These are phyloP conservation scores for Malassezia caprae DNA, from an alignment of 1,284 basidiomycete genomes.

Conservation along the genomic window DNA sequence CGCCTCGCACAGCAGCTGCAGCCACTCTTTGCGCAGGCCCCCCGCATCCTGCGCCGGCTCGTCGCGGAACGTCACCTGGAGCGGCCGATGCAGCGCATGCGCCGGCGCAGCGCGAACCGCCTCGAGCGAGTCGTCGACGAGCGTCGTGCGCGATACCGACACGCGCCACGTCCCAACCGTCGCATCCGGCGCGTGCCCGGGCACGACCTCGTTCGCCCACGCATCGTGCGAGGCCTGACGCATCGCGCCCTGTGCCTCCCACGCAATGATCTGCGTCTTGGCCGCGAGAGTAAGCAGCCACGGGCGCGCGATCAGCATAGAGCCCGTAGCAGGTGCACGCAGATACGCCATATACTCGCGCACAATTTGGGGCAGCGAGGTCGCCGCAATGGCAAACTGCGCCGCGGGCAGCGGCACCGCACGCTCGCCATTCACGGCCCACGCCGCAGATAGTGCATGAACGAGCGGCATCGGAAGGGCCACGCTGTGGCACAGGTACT, in stretches of 20 bases:
- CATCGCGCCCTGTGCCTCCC: slow-evolving; percentile 14
- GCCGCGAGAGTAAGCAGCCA: slow-evolving; percentile 26
- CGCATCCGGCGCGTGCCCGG: slow-evolving; percentile 2
- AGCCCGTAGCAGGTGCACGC: neutral
- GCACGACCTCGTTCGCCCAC: slow-evolving; percentile 8
- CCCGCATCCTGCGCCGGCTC: slow-evolving; percentile 33
- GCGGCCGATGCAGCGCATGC: slow-evolving; percentile 5
- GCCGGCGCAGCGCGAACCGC: slow-evolving; percentile 8
- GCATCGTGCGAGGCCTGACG: slow-evolving; percentile 25
- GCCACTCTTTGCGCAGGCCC: slow-evolving; percentile 32
- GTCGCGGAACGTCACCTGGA: slow-evolving; percentile 25
- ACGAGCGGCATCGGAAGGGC: neutral
- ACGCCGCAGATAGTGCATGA: neutral
- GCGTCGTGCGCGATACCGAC: neutral
- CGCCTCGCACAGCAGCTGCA: slow-evolving; percentile 20
- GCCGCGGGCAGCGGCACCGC: neutral
- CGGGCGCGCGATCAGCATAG: slow-evolving; percentile 11
- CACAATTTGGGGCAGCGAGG: neutral
- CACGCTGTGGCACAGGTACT: neutral
- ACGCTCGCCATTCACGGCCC: neutral
- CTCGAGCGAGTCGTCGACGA: slow-evolving; percentile 13
- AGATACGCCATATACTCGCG: slow-evolving; percentile 11
- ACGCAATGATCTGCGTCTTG: slow-evolving; percentile 23
- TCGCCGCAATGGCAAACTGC: slow-evolving; percentile 6
- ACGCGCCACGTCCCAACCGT: neutral